Evolutionary conservation across 1,139 yeast genomes (phyloP), one percentile per base, ranked within the genome.

Genomic region (Blastobotrys indianensis): DNA sequence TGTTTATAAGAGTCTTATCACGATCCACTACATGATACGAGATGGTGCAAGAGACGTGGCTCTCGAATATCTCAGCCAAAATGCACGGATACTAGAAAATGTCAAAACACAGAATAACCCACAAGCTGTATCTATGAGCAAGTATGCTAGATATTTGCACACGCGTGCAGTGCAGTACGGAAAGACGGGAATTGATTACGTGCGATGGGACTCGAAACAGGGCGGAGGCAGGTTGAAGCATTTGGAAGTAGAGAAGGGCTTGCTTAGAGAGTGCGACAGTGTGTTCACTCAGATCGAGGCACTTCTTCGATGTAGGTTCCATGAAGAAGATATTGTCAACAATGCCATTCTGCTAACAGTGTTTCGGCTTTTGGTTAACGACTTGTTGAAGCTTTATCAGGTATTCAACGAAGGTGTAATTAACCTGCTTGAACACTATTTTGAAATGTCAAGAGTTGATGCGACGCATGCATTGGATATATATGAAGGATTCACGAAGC

Each of bases 361-460:
- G 29, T 92, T 92, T 68, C 73, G 95, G 49, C 73, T 92, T 63
- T 74, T 92, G 46, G 95, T 90, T 9, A 85, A 85, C 59, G 98
- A 92, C 65, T 72, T 92, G 54, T 72, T 92, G 54, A 77, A 87
- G 1, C 69, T 92, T 38, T 94, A 87, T 66, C 97, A 92, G 66
- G 82, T 84, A 46, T 70, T 92, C 55, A 92, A 92, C 65, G 97
- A 92, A 68, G 97, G 97, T 28, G 95, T 92, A 33, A 90, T 92
- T 55, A 90, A 88, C 59, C 70, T 92, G 41, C 75, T 92, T 54
- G 97, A 92, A 62, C 95, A 92, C 62, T 92, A 86, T 66, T 92
- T 92, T 67, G 98, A 92, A 66, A 84, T 92, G 80, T 80, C 90
- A 33, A 80, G 78, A 55, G 71, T 72, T 33, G 96, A 92, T 63